Evolutionary conservation across 2,329 filamentous ascomycete species (phyloP).

Genomic region (Myriosclerotinia duriaeana): DNA sequence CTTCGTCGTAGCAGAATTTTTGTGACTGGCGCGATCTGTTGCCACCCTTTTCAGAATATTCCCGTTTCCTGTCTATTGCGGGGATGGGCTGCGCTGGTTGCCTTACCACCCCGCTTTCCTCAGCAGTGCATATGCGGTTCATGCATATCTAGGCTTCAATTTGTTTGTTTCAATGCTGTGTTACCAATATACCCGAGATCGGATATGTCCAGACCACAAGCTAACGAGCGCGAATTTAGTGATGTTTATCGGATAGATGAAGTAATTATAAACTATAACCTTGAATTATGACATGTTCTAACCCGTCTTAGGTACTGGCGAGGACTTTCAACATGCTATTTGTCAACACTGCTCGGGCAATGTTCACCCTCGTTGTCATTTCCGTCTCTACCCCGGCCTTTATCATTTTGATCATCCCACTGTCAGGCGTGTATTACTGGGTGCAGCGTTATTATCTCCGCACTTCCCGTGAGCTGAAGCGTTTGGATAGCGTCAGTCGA

Average conservation of each 20-base stretch:
- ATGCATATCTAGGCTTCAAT: slow-evolving; percentile 4
- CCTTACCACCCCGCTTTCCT: not conserved
- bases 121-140: slow-evolving; percentile 23
- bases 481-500: slow-evolving; percentile 89
- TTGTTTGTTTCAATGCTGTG: slow-evolving; percentile 3
- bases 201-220: slow-evolving; percentile 6
- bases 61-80: not conserved
- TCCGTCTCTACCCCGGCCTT: slow-evolving; percentile 79
- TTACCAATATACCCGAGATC: slow-evolving; percentile 14
- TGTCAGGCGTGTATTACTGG: slow-evolving; percentile 78
- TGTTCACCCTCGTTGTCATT: slow-evolving; percentile 86
- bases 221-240: slow-evolving; percentile 38
- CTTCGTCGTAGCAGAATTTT: not conserved
- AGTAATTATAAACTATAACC: slow-evolving; percentile 28
- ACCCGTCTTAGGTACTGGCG: slow-evolving; percentile 88
- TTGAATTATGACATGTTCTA: slow-evolving; percentile 46
- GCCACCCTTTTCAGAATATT: not conserved
- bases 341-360: slow-evolving; percentile 69
- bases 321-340: slow-evolving; percentile 98
- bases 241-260: slow-evolving; percentile 52
- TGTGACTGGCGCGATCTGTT: not conserved
- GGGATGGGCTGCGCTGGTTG: not conserved
- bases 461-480: slow-evolving; percentile 93
- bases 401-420: slow-evolving; percentile 74
- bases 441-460: slow-evolving; percentile 97